phyloP scores from a whole-genome alignment of 805 yeast genomes.

The Jamesozyma spencerorum region DNA sequence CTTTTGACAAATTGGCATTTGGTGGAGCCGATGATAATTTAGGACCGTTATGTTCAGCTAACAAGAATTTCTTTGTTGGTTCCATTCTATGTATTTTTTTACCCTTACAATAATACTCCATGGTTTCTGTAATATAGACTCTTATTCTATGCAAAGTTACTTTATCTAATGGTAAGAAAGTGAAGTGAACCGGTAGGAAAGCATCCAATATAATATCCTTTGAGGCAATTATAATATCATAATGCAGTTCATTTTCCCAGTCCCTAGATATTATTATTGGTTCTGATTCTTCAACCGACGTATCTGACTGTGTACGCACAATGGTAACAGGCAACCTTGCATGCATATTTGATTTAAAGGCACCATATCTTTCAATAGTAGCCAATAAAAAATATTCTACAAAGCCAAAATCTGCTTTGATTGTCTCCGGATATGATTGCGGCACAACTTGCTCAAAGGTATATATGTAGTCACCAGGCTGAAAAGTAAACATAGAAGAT shows the following conservation, averaged over 20 bases:
- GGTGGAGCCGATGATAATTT: constrained; percentile 28
- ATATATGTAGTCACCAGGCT: constrained; percentile 87
- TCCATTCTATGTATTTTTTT: constrained; percentile 88
- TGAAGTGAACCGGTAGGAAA: constrained; percentile 72
- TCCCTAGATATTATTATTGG: constrained; percentile 85
- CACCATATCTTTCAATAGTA: constrained; percentile 63
- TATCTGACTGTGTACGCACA: constrained; percentile 68
- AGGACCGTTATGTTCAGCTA: constrained; percentile 72
- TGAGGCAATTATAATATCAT: constrained; percentile 85
- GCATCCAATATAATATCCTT: constrained; percentile 81
- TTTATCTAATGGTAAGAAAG: constrained; percentile 79
- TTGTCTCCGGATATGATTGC: constrained; percentile 72
- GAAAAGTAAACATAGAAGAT: constrained; percentile 38
- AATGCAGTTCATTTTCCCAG: constrained; percentile 88
- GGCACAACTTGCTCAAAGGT: constrained; percentile 86
- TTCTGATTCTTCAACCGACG: constrained; percentile 78
- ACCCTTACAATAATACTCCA: constrained; percentile 81
- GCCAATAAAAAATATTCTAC: constrained; percentile 67
- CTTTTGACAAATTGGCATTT: constrained; percentile 28
- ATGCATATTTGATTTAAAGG: constrained; percentile 68
- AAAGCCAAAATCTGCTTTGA: constrained; percentile 69
- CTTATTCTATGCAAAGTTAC: constrained; percentile 77
- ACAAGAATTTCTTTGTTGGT: constrained; percentile 70
- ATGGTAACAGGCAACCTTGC: constrained; percentile 58
- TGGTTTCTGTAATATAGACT: constrained; percentile 75